Evolutionary conservation across 208 protist species (phyloP).

Genomic region (Crithidia brevicula): DNA sequence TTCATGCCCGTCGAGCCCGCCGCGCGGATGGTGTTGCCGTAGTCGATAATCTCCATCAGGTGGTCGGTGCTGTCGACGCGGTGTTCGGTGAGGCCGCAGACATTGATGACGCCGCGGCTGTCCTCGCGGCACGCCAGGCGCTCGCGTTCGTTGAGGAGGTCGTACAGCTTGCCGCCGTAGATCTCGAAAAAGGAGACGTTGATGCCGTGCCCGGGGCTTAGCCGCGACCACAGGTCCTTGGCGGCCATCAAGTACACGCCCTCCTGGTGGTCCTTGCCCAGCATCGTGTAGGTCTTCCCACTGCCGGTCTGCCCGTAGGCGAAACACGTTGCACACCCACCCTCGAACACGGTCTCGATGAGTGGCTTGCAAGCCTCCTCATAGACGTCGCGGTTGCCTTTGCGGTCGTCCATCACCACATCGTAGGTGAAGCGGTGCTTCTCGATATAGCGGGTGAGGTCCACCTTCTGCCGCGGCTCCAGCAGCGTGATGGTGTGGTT

Average conservation of each 20-base stretch:
- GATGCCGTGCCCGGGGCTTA: slow-evolving; percentile 70
- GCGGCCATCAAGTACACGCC: slow-evolving; percentile 83
- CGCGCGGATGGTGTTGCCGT: slow-evolving; percentile 85
- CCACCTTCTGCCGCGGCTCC: slow-evolving; percentile 94
- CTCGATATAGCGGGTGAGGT: slow-evolving; percentile 97
- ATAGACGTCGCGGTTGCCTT: slow-evolving; percentile 93
- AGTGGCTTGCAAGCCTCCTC: slow-evolving; percentile 89
- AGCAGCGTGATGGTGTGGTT: slow-evolving; percentile 77
- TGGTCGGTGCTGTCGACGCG: slow-evolving; percentile 68
- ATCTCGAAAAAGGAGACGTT: slow-evolving; percentile 89
- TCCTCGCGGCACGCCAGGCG: slow-evolving; percentile 93
- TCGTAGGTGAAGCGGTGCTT: slow-evolving; percentile 97
- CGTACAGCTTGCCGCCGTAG: slow-evolving; percentile 84
- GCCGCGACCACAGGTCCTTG: slow-evolving; percentile 74
- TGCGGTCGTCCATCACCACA: slow-evolving; percentile 93
- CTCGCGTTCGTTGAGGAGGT: slow-evolving; percentile 84
- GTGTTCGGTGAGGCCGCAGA: slow-evolving; percentile 82
- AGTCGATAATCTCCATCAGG: slow-evolving; percentile 85
- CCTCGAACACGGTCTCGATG: slow-evolving; percentile 91
- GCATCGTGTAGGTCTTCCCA: slow-evolving; percentile 94
- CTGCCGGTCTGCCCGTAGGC: slow-evolving; percentile 94
- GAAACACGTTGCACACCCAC: slow-evolving; percentile 92
- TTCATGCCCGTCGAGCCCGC: slow-evolving; percentile 96
- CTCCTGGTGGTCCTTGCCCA: slow-evolving; percentile 87
- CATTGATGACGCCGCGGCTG: slow-evolving; percentile 83